Percentiles rank a stretch among this genome's conserved stretches.
phyloP scores from a whole-genome alignment of 345 rosid genomes.

The Melaleuca quinquenervia region DNA sequence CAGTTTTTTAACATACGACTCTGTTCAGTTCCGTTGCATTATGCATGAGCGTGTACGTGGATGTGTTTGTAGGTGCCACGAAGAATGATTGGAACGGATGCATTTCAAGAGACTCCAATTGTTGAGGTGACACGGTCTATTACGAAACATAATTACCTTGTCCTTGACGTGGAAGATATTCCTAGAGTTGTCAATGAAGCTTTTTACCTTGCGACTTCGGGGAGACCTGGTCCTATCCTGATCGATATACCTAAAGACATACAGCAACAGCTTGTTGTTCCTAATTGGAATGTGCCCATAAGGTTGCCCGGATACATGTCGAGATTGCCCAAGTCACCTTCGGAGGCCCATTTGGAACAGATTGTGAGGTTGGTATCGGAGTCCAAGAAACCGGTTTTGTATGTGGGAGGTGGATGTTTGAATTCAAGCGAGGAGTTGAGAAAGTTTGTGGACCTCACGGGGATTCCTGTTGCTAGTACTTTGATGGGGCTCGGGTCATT shows the following conservation, averaged over 20 bases:
- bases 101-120: conserved; percentile 90
- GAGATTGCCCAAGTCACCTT: conserved; percentile 67
- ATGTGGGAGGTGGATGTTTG: conserved; percentile 97
- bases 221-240: conserved; percentile 84
- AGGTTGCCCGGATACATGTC: conserved; percentile 69
- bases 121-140: conserved; percentile 92
- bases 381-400: conserved; percentile 78
- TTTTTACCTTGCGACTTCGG: conserved; percentile 74
- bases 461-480: conserved; percentile 92
- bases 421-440: conserved; percentile 75
- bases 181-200: conserved; percentile 83
- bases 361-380: conserved; percentile 70
- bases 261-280: conserved; percentile 83
- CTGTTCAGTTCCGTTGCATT: not conserved
- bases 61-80: conserved; percentile 49
- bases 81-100: conserved; percentile 88
- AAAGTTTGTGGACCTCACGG: conserved; percentile 75
- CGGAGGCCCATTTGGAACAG: conserved; percentile 50
- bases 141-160: conserved; percentile 82
- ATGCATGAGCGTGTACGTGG: not conserved
- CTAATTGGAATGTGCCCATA: conserved; percentile 53
- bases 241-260: conserved; percentile 92
- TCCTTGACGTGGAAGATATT: conserved; percentile 80
- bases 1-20: not conserved
- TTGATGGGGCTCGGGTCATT: conserved; percentile 90